phyloP scores from a whole-genome alignment of 2,329 filamentous ascomycete species.

The Magnaporthiopsis rhizophila region DNA sequence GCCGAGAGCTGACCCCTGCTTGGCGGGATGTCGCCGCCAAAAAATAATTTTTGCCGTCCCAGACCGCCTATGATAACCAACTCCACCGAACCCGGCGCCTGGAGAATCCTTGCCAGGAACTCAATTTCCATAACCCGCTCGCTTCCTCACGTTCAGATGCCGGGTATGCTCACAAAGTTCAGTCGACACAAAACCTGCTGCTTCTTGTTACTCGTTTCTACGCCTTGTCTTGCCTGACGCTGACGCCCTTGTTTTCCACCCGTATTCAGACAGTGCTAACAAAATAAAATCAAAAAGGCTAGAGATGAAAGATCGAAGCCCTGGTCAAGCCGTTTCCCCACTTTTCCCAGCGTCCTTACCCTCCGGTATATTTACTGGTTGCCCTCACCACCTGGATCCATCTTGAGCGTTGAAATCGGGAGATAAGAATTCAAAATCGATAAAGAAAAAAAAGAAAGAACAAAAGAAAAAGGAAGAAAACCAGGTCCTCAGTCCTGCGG shows the following conservation, averaged over 20 bases:
- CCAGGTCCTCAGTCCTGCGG: not conserved
- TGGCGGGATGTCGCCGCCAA: not conserved
- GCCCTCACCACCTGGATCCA: not conserved
- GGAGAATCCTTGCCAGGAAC: not conserved
- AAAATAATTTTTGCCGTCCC: constrained; percentile 9
- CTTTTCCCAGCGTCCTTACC: too few relatives aligned
- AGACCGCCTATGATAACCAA: not conserved
- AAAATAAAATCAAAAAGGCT: not conserved
- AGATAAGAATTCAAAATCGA: not conserved
- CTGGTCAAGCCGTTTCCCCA: not conserved
- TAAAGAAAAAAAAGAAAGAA: not conserved
- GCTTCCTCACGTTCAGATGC: not conserved
- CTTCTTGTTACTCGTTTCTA: not conserved
- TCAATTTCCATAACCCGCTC: not conserved
- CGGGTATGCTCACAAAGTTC: too few relatives aligned
- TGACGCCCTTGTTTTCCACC: not conserved
- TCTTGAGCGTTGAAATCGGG: not conserved
- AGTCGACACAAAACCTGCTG: not conserved
- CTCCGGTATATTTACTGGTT: not conserved
- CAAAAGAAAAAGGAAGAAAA: not conserved
- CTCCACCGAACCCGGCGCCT: too few relatives aligned
- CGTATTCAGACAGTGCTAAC: not conserved
- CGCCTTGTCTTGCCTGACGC: not conserved
- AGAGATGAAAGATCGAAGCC: not conserved
- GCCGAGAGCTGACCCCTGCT: not conserved